A percentile compares a stretch with the other conserved stretches of the same genome.
Evolutionary conservation across 202 grass and related monocot genomes (phyloP).

Genomic region (Saccharum hybrid): DNA sequence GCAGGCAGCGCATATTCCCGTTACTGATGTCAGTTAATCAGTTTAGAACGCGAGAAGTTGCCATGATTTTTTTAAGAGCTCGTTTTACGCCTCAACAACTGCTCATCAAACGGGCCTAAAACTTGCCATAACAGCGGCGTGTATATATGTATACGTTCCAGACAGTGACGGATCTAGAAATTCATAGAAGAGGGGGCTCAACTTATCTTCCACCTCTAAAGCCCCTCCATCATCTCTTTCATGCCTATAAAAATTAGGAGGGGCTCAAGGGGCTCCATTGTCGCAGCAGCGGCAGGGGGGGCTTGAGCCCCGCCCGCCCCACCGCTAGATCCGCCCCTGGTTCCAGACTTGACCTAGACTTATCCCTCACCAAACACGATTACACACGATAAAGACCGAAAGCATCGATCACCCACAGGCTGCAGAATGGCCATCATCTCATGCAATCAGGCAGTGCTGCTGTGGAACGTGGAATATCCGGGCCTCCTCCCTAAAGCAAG

Average conservation of each 20-base stretch:
- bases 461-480: conserved; percentile 5
- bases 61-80: not conserved
- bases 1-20: not conserved
- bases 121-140: not conserved
- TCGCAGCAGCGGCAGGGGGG: no score
- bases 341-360: not conserved
- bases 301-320: no score
- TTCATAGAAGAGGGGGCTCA: no score
- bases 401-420: not conserved
- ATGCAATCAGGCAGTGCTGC: not conserved
- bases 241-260: no score
- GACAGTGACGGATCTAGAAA: no score
- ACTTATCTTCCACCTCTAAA: no score
- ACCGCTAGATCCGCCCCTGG: no score
- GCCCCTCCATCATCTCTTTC: no score
- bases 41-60: not conserved
- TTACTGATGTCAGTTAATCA: not conserved
- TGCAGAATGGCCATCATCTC: no score
- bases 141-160: no score
- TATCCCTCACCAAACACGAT: not conserved
- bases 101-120: not conserved
- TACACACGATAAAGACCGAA: not conserved
- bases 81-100: not conserved
- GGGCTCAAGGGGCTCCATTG: no score
- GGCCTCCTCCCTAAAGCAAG: conserved; percentile 20